A percentile compares a stretch with the other conserved stretches of the same genome.
These are phyloP conservation scores for Ruellia speciosa DNA, from an alignment of 305 asterid genomes.

Conservation along the genomic window DNA sequence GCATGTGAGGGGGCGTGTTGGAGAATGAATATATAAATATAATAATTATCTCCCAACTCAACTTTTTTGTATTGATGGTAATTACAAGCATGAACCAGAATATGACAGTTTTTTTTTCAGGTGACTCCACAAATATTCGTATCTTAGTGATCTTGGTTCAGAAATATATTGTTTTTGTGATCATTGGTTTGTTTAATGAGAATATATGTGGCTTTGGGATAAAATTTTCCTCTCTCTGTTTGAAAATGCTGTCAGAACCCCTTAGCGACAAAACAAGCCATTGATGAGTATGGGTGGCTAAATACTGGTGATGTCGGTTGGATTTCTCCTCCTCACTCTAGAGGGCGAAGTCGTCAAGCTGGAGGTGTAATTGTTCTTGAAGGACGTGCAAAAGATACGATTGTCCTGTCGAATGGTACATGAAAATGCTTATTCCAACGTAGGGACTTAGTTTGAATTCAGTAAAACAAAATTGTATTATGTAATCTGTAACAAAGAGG, in stretches of 20 bases:
- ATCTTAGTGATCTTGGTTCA: neutral
- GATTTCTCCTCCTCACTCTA: constrained; percentile 72
- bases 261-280: constrained; percentile 56
- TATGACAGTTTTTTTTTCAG: neutral
- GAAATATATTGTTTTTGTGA: neutral
- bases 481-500: no score
- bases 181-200: neutral
- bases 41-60: no score
- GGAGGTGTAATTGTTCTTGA: constrained; percentile 82
- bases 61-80: no score
- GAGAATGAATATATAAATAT: no score
- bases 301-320: constrained; percentile 92
- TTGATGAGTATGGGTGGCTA: constrained; percentile 85
- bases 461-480: neutral
- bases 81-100: neutral
- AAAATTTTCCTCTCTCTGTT: constrained; percentile 4
- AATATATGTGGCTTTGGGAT: neutral
- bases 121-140: constrained; percentile 4
- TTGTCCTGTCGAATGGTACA: constrained; percentile 75
- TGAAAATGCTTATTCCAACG: neutral
- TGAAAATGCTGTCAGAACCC: constrained; percentile 46
- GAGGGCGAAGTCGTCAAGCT: constrained; percentile 72
- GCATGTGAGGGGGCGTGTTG: no score
- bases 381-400: constrained; percentile 96
- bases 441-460: neutral